phyloP scores from a whole-genome alignment of 768 basidiomycete genomes.

The Naganishia vishniacii region DNA sequence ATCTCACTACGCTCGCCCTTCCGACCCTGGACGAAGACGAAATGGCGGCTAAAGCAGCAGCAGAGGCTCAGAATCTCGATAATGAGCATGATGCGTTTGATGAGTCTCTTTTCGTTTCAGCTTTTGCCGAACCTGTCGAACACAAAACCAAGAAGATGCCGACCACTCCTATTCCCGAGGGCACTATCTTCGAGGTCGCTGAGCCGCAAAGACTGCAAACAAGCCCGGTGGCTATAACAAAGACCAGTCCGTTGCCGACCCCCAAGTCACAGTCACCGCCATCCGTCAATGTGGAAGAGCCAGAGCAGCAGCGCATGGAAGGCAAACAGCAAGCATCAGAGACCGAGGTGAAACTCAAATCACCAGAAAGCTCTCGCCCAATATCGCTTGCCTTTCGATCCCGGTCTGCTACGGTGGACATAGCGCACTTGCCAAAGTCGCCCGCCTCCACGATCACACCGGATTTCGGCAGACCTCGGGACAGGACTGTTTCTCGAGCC shows the following conservation, averaged over 20 bases:
- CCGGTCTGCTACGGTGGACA: constrained; percentile 19
- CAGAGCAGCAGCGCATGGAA: not conserved
- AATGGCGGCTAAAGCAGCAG: not conserved
- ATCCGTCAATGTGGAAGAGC: not conserved
- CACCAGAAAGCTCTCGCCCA: not conserved
- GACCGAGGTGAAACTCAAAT: not conserved
- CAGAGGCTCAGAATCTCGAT: constrained; percentile 9
- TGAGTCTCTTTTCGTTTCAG: constrained; percentile 2
- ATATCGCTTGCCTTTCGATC: not conserved
- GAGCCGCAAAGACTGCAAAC: constrained; percentile 28
- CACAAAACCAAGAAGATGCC: not conserved
- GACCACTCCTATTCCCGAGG: not conserved
- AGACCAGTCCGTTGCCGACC: not conserved
- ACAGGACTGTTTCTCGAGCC: constrained; percentile 48
- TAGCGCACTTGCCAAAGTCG: constrained; percentile 17
- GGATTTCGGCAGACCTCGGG: constrained; percentile 42
- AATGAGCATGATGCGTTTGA: constrained; percentile 16
- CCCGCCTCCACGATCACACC: constrained; percentile 27
- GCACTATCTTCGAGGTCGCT: not conserved
- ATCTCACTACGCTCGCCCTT: constrained; percentile 82
- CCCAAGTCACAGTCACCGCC: not conserved
- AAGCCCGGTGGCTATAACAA: not conserved
- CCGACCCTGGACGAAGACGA: constrained; percentile 51
- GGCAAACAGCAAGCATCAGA: not conserved
- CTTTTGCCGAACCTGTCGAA: not conserved